Base-by-base conservation (phyloP, 371 early-diverging fungal species). In the Ordospora pajunii region DNA sequence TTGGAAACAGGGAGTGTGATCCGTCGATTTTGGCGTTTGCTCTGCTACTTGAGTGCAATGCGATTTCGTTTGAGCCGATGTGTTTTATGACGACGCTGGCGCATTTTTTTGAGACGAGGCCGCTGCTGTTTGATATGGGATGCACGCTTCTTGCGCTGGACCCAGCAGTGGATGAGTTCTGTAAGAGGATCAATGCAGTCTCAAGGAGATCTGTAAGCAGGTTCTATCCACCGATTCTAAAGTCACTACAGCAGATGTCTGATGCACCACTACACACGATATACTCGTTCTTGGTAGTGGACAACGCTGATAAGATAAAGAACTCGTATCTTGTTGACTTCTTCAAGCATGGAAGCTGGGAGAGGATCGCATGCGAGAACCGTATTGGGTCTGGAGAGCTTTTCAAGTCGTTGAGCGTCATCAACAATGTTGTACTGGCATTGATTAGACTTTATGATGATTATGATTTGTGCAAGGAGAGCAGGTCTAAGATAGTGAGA, bases 291-390 rank as follows among this genome's bases (percentile, higher is more conserved):
- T 42, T 76, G 19, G 44, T 70, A 27, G 19, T 66, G 43, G n/a
- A 17, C 21, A 44, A 69, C 17, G 17, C 42, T 3, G 58, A 75
- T 25, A 52, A 19, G 14, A 10, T 43, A 19, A 83, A 83, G 66
- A 84, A 80, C 67, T 72, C 75, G 4, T 84, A 84, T 67, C 71
- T 83, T 44, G 58, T 80, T 21, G 76, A 80, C 46, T 84, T 81
- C 69, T 84, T 78, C 72, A 37, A 8, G 7, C 75, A 79, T 40
- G 80, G 73, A 44, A 73, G 37, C 5, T 64, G 63, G 11, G 40
- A 50, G n/a, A 45, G 62, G 12, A 78, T 83, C 22, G 43, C 65
- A 10, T 72, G 66, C n/a, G 62, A 69, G 2, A 85, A 77, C 43
- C 51, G 67, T 4, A 67, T 83, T 32, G 70, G 77, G 44, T 71